These are phyloP conservation scores for Osmanthus fragrans DNA, from an alignment of 257 asterid genomes.

Conservation along the genomic window DNA sequence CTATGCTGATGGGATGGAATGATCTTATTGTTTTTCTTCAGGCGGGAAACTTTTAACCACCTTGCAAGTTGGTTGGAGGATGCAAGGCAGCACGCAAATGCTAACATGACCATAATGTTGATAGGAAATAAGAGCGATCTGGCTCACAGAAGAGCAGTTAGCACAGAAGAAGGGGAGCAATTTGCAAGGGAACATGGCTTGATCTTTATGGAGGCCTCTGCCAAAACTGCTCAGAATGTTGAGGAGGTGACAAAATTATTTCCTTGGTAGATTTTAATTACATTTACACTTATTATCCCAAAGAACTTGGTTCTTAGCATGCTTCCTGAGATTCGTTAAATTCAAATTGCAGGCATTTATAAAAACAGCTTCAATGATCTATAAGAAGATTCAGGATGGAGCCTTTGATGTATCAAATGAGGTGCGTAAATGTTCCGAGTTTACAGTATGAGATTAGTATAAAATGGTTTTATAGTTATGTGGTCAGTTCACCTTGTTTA, in stretches of 20 bases:
- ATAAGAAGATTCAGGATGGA: constrained; percentile 29
- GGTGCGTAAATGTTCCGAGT: not conserved
- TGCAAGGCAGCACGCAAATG: constrained; percentile 60
- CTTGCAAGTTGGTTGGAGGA: constrained; percentile 43
- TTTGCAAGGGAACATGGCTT: constrained; percentile 58
- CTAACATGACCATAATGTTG: constrained; percentile 57
- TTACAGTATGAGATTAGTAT: not conserved
- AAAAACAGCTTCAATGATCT: constrained; percentile 29
- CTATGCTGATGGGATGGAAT: not conserved
- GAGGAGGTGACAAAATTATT: constrained; percentile 23
- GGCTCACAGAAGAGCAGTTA: constrained; percentile 57
- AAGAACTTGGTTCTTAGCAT: not conserved
- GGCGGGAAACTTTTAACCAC: constrained; percentile 37
- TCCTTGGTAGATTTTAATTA: not conserved
- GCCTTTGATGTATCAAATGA: constrained; percentile 32
- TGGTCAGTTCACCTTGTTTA: not conserved
- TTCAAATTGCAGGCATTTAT: constrained; percentile 25
- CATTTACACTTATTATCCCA: not conserved
- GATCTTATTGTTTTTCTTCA: constrained; percentile 7
- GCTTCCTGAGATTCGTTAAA: not conserved
- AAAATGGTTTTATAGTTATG: not conserved
- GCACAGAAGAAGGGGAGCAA: constrained; percentile 60
- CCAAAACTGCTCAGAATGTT: constrained; percentile 34
- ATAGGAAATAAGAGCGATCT: constrained; percentile 56
- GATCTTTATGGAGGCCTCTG: constrained; percentile 42